Evolutionary conservation across 805 yeast genomes (phyloP).

Genomic region (Debaryomyces maramus): DNA sequence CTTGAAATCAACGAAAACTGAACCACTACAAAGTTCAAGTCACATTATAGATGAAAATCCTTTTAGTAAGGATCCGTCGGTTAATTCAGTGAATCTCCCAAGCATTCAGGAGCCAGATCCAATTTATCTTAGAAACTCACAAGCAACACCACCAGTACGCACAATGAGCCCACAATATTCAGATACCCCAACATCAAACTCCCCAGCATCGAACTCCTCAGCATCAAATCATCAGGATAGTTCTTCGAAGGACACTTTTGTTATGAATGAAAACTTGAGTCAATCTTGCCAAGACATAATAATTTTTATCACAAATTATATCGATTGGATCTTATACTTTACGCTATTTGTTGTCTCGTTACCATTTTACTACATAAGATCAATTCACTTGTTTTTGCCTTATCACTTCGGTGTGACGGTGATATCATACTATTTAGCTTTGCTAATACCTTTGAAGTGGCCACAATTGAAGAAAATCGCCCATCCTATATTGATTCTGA

Average conservation of each 20-base stretch:
- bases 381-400: conserved; percentile 55
- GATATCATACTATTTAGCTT: conserved; percentile 51
- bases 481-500: conserved; percentile 72
- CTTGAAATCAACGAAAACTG: conserved; percentile 17
- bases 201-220: background rate
- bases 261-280: background rate
- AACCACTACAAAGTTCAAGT: conserved; percentile 7
- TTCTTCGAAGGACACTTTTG: background rate
- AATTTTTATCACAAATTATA: conserved; percentile 40
- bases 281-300: conserved; percentile 22
- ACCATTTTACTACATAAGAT: conserved; percentile 55
- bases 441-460: conserved; percentile 46
- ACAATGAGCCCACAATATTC: background rate
- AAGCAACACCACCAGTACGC: conserved; percentile 5
- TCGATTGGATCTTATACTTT: conserved; percentile 56
- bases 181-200: conserved; percentile 1
- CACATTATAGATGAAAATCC: conserved; percentile 20
- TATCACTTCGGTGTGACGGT: conserved; percentile 64
- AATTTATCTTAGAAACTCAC: conserved; percentile 12
- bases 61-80: conserved; percentile 10
- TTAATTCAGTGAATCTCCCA: background rate
- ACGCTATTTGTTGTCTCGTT: conserved; percentile 53
- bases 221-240: background rate
- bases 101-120: conserved; percentile 15
- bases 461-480: conserved; percentile 50